Evolutionary conservation across 768 basidiomycete genomes (phyloP).

Genomic region (Leccinum obscurum): DNA sequence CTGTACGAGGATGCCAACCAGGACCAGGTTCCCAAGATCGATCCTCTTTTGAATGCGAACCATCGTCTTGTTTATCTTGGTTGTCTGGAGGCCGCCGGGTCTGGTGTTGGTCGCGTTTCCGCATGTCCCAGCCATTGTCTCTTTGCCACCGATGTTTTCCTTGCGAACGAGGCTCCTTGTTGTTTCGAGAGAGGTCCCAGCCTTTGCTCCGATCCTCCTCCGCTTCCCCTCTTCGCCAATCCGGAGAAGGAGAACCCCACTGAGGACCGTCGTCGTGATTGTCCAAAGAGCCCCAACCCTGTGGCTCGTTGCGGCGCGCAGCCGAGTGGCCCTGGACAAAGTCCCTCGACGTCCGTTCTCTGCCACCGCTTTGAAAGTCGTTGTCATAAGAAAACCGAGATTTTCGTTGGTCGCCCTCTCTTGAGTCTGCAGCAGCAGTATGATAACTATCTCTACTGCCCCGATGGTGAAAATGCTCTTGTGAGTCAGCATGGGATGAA

Average conservation of each 20-base stretch:
- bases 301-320: constrained; percentile 48
- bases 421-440: constrained; percentile 33
- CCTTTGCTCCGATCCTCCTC: constrained; percentile 40
- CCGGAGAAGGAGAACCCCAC: constrained; percentile 46
- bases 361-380: constrained; percentile 40
- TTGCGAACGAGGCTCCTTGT: constrained; percentile 36
- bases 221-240: constrained; percentile 39
- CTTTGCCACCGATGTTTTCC: constrained; percentile 36
- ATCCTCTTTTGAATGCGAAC: constrained; percentile 39
- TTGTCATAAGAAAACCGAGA: constrained; percentile 40
- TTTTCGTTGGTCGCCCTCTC: constrained; percentile 48
- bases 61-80: constrained; percentile 29
- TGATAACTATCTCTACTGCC: constrained; percentile 52
- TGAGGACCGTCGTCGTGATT: constrained; percentile 42
- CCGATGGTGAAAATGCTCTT: constrained; percentile 45
- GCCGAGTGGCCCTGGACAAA: constrained; percentile 47
- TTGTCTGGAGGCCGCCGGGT: constrained; percentile 32
- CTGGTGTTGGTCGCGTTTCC: constrained; percentile 48
- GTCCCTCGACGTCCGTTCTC: constrained; percentile 48
- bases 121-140: constrained; percentile 52
- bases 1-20: constrained; percentile 56
- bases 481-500: constrained; percentile 47
- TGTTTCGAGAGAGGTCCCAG: constrained; percentile 37
- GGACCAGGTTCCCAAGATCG: constrained; percentile 75
- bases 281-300: constrained; percentile 41